Evolutionary conservation across 2,329 filamentous ascomycete genomes (phyloP), one percentile per base, ranked within the genome.

Genomic region (Fusarium sulawesiense): DNA sequence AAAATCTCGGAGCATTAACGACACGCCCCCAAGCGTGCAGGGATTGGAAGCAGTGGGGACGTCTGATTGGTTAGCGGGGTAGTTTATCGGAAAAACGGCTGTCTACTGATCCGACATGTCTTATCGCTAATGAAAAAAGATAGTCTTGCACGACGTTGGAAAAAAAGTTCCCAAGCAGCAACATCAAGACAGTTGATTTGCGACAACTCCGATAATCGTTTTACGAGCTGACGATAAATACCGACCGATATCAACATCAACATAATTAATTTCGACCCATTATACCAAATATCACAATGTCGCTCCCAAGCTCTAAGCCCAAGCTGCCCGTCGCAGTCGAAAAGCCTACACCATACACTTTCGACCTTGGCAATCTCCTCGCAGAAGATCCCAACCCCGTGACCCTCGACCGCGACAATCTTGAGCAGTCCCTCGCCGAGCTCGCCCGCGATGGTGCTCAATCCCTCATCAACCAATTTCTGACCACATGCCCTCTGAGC

Each of bases 361-460:
- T 97, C 83, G 94, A 98, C 80, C 90, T 98, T n/a, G 84, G 94
- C 73, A 90, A 97, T 78, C 90, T 98, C 56, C 87, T 97, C 78
- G 92, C 90, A 80, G 90, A 91, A 77, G 96, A 98, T 82, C 88
- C 94, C 41, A 98, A 98, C 82, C 93, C 95, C 4, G 84, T 96
- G 54, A 83, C 86, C 50, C 81, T 89, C 68, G 82, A 87, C 73
- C 81, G 80, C 56, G 70, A 80, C 30, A 77, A 84, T 40, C 81
- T 90, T 68, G 93, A 97, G 80, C 83, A 85, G 29, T 87, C 88
- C 61, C 90, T 98, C 65, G 86, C 91, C 67, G 83, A 87, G 42
- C 89, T 90, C 23, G 94, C 96, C 58, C 93, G 94, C 76, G 93
- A 97, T 81, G 94, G 93, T 80, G 93, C 94, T 14, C 96, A 99